Conservation (phyloP, 257 asterid species). For the Primulina tabacum region DNA sequence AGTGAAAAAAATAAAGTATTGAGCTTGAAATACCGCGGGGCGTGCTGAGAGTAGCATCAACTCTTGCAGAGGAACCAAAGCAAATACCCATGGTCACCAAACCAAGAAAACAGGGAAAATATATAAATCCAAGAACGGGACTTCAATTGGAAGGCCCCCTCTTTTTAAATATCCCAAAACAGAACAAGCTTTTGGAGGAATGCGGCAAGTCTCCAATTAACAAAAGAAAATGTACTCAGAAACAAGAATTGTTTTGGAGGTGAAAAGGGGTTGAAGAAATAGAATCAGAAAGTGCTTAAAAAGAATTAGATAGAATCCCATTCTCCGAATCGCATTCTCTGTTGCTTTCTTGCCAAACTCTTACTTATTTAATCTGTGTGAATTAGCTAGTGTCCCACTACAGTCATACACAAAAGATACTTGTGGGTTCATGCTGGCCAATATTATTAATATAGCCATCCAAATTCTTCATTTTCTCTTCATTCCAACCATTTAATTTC, state of each 20-base stretch:
- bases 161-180: background rate
- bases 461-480: too few relatives aligned
- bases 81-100: slow-evolving; percentile 72
- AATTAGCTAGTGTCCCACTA: background rate
- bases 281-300: background rate
- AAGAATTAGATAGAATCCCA: background rate
- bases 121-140: background rate
- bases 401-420: background rate
- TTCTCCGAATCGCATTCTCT: background rate
- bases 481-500: too few relatives aligned
- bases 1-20: background rate
- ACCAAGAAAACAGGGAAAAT: background rate
- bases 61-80: slow-evolving; percentile 70
- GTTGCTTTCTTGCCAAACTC: background rate
- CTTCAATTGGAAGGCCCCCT: background rate
- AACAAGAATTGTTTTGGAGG: background rate
- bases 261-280: background rate
- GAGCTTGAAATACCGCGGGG: slow-evolving; percentile 50
- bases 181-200: background rate
- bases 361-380: too few relatives aligned
- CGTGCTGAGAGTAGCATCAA: slow-evolving; percentile 71
- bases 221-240: too few relatives aligned
- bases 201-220: too few relatives aligned
- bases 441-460: too few relatives aligned
- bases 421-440: background rate